Evolutionary conservation across 441 rosid genomes (phyloP), one percentile per base, ranked within the genome.

Genomic region (Syzygium syzygioides): DNA sequence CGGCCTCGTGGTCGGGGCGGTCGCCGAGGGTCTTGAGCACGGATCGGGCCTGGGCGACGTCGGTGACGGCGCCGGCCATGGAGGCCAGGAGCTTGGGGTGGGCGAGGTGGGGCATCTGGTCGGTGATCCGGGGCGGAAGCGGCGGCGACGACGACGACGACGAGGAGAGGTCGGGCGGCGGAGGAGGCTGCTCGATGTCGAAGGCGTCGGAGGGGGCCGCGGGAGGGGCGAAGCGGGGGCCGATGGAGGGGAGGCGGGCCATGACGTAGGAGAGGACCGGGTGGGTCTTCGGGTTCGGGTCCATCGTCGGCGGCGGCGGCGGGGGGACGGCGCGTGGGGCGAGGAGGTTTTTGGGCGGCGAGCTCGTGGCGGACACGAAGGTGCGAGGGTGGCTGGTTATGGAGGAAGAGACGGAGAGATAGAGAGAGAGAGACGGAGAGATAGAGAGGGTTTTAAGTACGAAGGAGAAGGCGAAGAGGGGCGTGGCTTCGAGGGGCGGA

Each of bases 1-100:
- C 94, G 57, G 95, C 89, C 94, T 98, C 98, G 90, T 96, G 99
- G 89, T 96, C 98, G 37, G 99, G 99, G 13, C 99, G 96, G 3
- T 98, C 97, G 15, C 99, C 99, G 26, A 98, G 93, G 86, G 94
- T 93, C 26, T 87, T 96, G 76, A 98, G 98, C 32, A 96, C 88
- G 76, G 97, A 92, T 84, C 99, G 97, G 79, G 97, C 94, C 87
- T 94, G 97, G 79, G 96, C 89, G 2, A 98, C 99, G 90, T 95
- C 97, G 85, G 95, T 64, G 83, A 96, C 92, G 14, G 98, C 98
- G 87, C 88, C 87, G 79, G 94, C 93, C 99, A 98, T 96, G 87
- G 97, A 92, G 41, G 98, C 94, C 50, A 98, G 55, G 80, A 98
- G 93, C 32, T 92, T 91, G 18, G 99, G 99, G 87, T 94, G 94